These are phyloP conservation scores for Magnaporthales sp. DNA, from an alignment of 2,329 filamentous ascomycete species.

Conservation along the genomic window DNA sequence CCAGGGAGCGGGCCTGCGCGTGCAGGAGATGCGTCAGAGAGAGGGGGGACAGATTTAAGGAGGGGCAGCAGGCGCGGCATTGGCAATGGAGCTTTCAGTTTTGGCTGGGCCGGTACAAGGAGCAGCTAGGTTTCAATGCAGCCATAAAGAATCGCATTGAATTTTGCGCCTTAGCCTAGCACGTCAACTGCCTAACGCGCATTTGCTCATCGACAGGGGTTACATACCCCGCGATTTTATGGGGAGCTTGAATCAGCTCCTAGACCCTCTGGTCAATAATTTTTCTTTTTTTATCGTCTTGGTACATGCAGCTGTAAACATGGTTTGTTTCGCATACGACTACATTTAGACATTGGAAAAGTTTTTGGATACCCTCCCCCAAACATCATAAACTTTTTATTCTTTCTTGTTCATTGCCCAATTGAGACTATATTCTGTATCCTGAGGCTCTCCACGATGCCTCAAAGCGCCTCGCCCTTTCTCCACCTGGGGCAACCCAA, in stretches of 20 bases:
- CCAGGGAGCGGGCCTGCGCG: slow-evolving; percentile 4
- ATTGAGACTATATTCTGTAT: neutral
- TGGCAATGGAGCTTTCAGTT: neutral
- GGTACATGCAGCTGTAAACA: neutral
- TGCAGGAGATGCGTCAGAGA: neutral
- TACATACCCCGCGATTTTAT: neutral
- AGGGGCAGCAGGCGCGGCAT: neutral
- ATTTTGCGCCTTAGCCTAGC: neutral
- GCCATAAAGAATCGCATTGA: neutral
- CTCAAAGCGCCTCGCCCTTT: slow-evolving; percentile 56
- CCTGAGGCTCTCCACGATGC: slow-evolving; percentile 8
- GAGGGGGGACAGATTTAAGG: neutral
- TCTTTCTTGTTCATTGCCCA: neutral
- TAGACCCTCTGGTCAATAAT: neutral
- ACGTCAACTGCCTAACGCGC: neutral
- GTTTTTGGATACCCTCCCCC: neutral
- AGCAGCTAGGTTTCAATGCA: neutral
- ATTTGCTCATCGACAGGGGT: neutral
- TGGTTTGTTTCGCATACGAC: neutral
- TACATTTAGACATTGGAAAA: neutral
- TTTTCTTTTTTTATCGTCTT: neutral
- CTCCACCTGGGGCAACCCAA: slow-evolving; percentile 61
- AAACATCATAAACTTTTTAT: slow-evolving; percentile 8
- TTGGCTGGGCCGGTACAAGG: no score
- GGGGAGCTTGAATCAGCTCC: neutral